Base-by-base conservation (phyloP, 305 asterid species). In the Coffea humblotiana region DNA sequence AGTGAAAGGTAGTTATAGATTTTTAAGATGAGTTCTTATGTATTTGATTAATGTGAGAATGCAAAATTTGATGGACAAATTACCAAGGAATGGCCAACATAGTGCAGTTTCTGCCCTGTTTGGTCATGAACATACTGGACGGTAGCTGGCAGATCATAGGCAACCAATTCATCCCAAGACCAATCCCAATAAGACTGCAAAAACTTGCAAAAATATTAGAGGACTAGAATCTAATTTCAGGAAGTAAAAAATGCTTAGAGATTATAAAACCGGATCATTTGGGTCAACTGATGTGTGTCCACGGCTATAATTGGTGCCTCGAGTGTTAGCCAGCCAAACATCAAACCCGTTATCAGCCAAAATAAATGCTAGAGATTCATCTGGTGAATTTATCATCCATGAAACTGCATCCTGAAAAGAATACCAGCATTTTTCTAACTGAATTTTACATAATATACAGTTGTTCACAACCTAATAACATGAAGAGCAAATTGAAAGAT, bases 161-260 rank as follows among this genome's bases (percentile, higher is more conserved):
- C 85, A 15, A 83, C 95, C 66, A 93, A 79, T 86, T 93, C 97
- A 69, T 92, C 97, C 97, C 97, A 92, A 63, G 97, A 90, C 97
- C 97, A 93, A 54, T 93, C 82, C 97, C 97, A 93, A n/a, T 84
- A 93, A 13, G 71, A 85, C 97, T 93, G 83, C 52, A 43, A 52
- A 71, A 40, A 19, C 0, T 9, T 37, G 6, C 40, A 73, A 72
- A 29, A 77, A n/a, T 23, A 56, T 75, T 10, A 27, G 23, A 23
- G 18, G 56, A 61, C 48, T 4, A 0, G 12, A 10, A 4, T 6
- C 23, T 60, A 19, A 60, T 60, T 4, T 52, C 1, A 13, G 4
- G 3, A 14, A 14, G 64, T 2, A 9, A 54, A 66, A 48, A 21
- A 37, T 60, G 65, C 8, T 58, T 23, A 16, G 10, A 13, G 18